A percentile compares a stretch with the other conserved stretches of the same genome.
These are phyloP conservation scores for Pyrenochaeta sp. DNA, from an alignment of 2,329 filamentous ascomycete genomes.

Conservation along the genomic window DNA sequence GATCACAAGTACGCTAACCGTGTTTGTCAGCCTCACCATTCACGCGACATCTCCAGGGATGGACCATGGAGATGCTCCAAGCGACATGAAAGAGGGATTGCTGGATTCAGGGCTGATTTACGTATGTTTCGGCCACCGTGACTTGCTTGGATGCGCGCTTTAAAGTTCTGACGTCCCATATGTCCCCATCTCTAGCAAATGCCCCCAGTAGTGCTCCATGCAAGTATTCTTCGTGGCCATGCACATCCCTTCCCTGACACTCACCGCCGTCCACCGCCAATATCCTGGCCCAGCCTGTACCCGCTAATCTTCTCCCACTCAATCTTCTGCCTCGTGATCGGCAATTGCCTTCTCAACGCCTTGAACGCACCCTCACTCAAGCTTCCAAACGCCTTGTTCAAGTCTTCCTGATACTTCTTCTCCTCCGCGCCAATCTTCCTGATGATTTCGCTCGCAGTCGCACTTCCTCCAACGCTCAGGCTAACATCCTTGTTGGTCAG, in stretches of 20 bases:
- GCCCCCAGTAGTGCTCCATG: too few relatives aligned
- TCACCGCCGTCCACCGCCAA: constrained; percentile 55
- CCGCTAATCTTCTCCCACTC: constrained; percentile 99
- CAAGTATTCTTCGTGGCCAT: not conserved
- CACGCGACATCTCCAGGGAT: not conserved
- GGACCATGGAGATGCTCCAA: too few relatives aligned
- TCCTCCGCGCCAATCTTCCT: constrained; percentile 81
- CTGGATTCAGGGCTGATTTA: too few relatives aligned
- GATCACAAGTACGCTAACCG: not conserved
- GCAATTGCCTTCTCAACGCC: constrained; percentile 87
- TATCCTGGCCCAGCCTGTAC: constrained; percentile 71
- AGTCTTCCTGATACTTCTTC: constrained; percentile 94
- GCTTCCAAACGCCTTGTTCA: constrained; percentile 88
- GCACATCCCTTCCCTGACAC: not conserved
- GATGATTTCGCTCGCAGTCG: constrained; percentile 72
- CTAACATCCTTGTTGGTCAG: constrained; percentile 83
- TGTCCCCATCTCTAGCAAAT: too few relatives aligned
- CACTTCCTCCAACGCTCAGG: constrained; percentile 65
- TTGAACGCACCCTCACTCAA: constrained; percentile 97
- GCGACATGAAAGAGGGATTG: too few relatives aligned
- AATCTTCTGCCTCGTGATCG: constrained; percentile 97
- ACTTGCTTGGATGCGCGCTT: too few relatives aligned
- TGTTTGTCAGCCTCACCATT: not conserved
- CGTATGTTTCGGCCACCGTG: too few relatives aligned
- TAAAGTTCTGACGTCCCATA: too few relatives aligned